Conservation (phyloP, 2,329 filamentous ascomycete genomes). For the Zopfia rhizophila region DNA sequence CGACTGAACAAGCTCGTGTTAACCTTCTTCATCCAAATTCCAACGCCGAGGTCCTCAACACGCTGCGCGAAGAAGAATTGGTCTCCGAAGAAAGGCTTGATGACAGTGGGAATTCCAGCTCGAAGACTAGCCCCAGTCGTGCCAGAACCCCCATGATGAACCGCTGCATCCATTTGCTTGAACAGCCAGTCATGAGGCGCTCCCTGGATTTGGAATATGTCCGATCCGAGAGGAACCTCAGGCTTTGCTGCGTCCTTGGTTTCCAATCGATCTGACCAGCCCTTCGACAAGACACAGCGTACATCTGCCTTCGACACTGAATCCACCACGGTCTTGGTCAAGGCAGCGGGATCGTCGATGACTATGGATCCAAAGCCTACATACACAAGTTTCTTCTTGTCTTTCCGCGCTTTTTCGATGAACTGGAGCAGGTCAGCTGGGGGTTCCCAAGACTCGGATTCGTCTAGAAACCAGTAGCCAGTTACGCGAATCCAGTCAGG, state of each 20-base stretch:
- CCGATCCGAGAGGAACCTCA: slow-evolving; percentile 76
- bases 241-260: slow-evolving; percentile 67
- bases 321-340: slow-evolving; percentile 93
- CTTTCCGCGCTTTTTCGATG: slow-evolving; percentile 81
- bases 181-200: slow-evolving; percentile 98
- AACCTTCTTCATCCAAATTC: slow-evolving; percentile 87
- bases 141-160: slow-evolving; percentile 93
- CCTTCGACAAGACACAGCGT: slow-evolving; percentile 93
- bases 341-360: slow-evolving; percentile 84
- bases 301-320: slow-evolving; percentile 92
- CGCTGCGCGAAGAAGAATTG: slow-evolving; percentile 95
- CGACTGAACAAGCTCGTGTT: slow-evolving; percentile 86
- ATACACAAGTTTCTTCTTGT: slow-evolving; percentile 93
- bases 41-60: slow-evolving; percentile 93
- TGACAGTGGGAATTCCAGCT: slow-evolving; percentile 91
- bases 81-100: slow-evolving; percentile 97
- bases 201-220: slow-evolving; percentile 88
- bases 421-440: slow-evolving; percentile 81
- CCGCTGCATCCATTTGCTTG: slow-evolving; percentile 89
- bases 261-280: slow-evolving; percentile 89
- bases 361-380: slow-evolving; percentile 98
- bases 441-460: slow-evolving; percentile 74
- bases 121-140: slow-evolving; percentile 94
- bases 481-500: slow-evolving; percentile 98
- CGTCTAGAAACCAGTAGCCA: slow-evolving; percentile 97